These are phyloP conservation scores for Trametes meyenii DNA, from an alignment of 768 basidiomycete species.

Conservation along the genomic window DNA sequence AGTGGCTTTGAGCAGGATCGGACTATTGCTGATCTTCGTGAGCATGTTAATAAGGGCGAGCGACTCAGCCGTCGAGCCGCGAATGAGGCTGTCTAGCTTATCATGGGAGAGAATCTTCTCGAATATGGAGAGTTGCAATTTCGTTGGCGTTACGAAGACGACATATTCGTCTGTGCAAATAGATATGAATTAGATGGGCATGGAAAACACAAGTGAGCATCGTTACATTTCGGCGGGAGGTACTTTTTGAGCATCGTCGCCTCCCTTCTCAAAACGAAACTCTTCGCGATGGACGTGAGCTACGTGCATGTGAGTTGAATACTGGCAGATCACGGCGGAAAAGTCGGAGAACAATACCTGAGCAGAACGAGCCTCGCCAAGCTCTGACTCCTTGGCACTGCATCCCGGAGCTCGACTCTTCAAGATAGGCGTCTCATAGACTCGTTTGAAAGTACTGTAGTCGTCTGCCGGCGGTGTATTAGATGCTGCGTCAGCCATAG, in stretches of 20 bases:
- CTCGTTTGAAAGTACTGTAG: slow-evolving; percentile 71
- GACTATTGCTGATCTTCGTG: slow-evolving; percentile 92
- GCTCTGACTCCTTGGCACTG: slow-evolving; percentile 67
- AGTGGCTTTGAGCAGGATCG: slow-evolving; percentile 81
- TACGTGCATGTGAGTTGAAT: slow-evolving; percentile 32
- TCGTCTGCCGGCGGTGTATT: slow-evolving; percentile 54
- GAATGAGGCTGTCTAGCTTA: slow-evolving; percentile 66
- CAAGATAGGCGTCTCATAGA: slow-evolving; percentile 88
- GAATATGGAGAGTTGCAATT: slow-evolving; percentile 82
- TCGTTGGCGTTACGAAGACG: slow-evolving; percentile 91
- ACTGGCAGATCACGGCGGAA: neutral
- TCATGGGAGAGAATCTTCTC: slow-evolving; percentile 72
- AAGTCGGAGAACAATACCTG: slow-evolving; percentile 56
- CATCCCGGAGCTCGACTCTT: slow-evolving; percentile 82
- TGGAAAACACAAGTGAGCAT: neutral
- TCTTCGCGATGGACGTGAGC: slow-evolving; percentile 74
- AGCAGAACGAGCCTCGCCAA: slow-evolving; percentile 76
- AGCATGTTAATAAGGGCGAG: slow-evolving; percentile 79
- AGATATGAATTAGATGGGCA: neutral
- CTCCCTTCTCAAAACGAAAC: slow-evolving; percentile 90
- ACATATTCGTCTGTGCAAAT: slow-evolving; percentile 83
- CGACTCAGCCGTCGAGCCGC: slow-evolving; percentile 74
- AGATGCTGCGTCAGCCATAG: slow-evolving; percentile 4
- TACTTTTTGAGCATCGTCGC: slow-evolving; percentile 80
- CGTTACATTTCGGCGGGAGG: slow-evolving; percentile 88